Evolutionary conservation across 106 monocot species (phyloP).

Genomic region (Agapanthus africanus): DNA sequence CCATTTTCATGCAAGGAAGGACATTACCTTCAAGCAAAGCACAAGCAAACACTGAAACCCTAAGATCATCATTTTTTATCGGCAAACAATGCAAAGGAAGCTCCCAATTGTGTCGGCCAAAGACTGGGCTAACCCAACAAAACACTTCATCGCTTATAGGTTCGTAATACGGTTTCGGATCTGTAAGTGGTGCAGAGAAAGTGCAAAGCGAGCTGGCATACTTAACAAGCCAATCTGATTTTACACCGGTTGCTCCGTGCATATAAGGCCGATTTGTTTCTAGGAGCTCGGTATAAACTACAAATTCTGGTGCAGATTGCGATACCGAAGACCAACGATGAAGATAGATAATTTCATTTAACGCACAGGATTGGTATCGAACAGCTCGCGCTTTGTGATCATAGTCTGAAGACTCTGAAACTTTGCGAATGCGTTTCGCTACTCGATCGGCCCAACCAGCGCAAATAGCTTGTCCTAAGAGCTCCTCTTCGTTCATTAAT

Average conservation of each 20-base stretch:
- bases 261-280: conserved; percentile 70
- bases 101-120: conserved; percentile 86
- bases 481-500: conserved; percentile 65
- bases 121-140: conserved; percentile 80
- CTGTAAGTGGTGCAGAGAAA: conserved; percentile 66
- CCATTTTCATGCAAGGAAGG: conserved; percentile 62
- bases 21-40: conserved; percentile 80
- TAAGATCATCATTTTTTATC: conserved; percentile 35
- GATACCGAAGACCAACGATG: conserved; percentile 76
- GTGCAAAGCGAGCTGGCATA: conserved; percentile 65
- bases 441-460: conserved; percentile 96
- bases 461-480: conserved; percentile 78
- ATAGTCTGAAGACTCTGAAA: conserved; percentile 29
- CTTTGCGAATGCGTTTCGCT: conserved; percentile 44
- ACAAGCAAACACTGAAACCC: conserved; percentile 65
- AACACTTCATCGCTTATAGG: conserved; percentile 48
- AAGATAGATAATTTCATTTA: conserved; percentile 62
- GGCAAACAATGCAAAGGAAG: conserved; percentile 66
- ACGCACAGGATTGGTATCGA: conserved; percentile 61
- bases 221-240: conserved; percentile 79
- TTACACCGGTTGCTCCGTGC: conserved; percentile 80
- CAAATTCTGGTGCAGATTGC: conserved; percentile 62
- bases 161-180: conserved; percentile 84
- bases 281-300: conserved; percentile 79
- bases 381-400: conserved; percentile 39